Percentiles rank a stretch among this genome's conserved stretches.
Conservation (phyloP, 495 filamentous ascomycete genomes). For the Trichoderma virens region DNA sequence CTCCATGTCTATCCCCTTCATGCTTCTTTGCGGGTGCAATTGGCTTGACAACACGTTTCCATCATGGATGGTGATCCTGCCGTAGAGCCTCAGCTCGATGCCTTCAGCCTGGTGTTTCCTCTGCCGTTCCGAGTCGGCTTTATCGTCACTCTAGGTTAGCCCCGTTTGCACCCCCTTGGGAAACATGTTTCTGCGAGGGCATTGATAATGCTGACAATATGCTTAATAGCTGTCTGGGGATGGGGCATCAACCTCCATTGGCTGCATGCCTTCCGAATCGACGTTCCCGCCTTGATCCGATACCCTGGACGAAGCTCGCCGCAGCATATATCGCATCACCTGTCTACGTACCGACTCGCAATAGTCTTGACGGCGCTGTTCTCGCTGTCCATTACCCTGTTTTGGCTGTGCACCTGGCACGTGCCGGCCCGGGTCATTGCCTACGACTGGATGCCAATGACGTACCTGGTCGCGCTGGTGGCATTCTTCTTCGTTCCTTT, state of each 20-base stretch:
- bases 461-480: constrained; percentile 63
- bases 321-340: constrained; percentile 62
- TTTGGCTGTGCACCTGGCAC: constrained; percentile 74
- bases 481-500: constrained; percentile 65
- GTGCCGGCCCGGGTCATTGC: constrained; percentile 55
- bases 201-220: neutral
- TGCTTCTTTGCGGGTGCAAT: neutral
- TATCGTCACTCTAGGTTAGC: constrained; percentile 68
- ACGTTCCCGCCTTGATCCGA: constrained; percentile 70
- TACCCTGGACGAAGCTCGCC: constrained; percentile 63
- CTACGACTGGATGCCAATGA: constrained; percentile 75
- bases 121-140: constrained; percentile 76
- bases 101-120: constrained; percentile 77
- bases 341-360: constrained; percentile 76
- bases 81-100: constrained; percentile 73
- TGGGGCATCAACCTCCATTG: constrained; percentile 85
- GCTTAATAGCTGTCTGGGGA: constrained; percentile 69
- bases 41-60: constrained; percentile 12
- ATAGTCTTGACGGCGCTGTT: constrained; percentile 64
- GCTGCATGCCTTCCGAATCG: constrained; percentile 64
- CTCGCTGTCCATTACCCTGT: constrained; percentile 59
- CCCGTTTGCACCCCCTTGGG: constrained; percentile 3
- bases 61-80: constrained; percentile 74
- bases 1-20: neutral
- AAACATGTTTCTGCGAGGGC: neutral